Evolutionary conservation across 768 basidiomycete genomes (phyloP), one percentile per base, ranked within the genome.

Genomic region (Auriscalpium vulgare): DNA sequence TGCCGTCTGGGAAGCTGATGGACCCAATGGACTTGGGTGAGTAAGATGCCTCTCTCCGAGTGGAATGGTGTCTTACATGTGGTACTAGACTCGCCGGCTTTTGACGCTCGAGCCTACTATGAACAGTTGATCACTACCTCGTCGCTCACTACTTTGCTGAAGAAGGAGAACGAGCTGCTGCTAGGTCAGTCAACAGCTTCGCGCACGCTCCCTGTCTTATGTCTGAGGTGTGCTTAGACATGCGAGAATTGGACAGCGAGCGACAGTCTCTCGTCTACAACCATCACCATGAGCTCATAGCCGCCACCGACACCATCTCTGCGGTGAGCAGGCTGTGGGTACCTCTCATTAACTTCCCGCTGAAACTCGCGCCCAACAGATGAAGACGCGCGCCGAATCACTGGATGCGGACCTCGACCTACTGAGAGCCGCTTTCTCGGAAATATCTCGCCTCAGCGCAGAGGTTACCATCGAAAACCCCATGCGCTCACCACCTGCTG

Each of bases 231-330:
- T 23, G 2, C 5, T 19, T 46, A 93, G 94, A 95, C 69, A 95
- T 97, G 57, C 78, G 89, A 36, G 82, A 91, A 59, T 72, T 97
- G 13, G 91, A 95, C 55, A 83, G 87, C 64, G 93, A 95, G 65
- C 75, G 91, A 21, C 93, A 97, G 69, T 87, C 88, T 9, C 75
- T 97, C 46, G 93, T 97, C 10, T 97, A 97, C 67, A 93, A 95
- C 63, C 93, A 95, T 65, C 94, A 97, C 64, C 91, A 94, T 57
- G 94, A 97, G 61, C 84, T 97, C 17, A 94, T 97, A 51, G 90
- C 91, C 1, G 94, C 94, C 3, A 91, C 87, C 57, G 90, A 93
- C 63, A 95, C 94, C 9, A 95, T 97, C 60, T 83, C 85, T 57
- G 83, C 86, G 6, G 91, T 93, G 69, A 17, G 84, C 63, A 36